Evolutionary conservation across 1,284 basidiomycete species (phyloP).

Genomic region (Sanghuangporus baumii): DNA sequence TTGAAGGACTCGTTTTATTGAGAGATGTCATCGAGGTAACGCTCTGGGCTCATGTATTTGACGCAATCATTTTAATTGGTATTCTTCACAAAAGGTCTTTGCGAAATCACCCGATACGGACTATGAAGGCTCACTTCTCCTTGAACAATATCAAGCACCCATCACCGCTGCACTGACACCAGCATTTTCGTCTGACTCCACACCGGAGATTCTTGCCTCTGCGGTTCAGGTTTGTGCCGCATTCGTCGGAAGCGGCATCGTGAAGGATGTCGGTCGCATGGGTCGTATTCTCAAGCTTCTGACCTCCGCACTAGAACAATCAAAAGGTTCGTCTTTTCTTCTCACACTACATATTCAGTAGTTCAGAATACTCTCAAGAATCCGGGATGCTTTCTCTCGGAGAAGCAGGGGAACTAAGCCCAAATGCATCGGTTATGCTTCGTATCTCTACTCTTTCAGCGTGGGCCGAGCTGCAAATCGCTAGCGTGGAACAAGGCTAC

Average conservation of each 20-base stretch:
- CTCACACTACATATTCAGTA: not conserved
- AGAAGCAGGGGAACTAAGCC: conserved; percentile 82
- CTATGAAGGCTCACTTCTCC: conserved; percentile 82
- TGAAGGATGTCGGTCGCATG: conserved; percentile 88
- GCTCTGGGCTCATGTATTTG: not conserved
- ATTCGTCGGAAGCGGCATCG: conserved; percentile 94
- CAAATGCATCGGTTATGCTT: conserved; percentile 93
- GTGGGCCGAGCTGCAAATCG: conserved; percentile 91
- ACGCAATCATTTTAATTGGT: conserved; percentile 5
- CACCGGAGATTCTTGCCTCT: conserved; percentile 90
- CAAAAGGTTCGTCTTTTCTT: conserved; percentile 52
- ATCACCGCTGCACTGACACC: conserved; percentile 98
- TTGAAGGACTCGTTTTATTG: conserved; percentile 89
- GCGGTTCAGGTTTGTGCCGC: conserved; percentile 93
- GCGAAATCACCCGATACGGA: conserved; percentile 86
- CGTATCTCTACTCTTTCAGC: conserved; percentile 91
- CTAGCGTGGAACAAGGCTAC: conserved; percentile 72
- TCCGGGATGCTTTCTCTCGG: conserved; percentile 83
- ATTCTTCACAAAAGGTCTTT: conserved; percentile 56
- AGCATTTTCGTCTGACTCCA: conserved; percentile 91
- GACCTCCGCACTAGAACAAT: conserved; percentile 85
- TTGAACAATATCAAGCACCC: conserved; percentile 99
- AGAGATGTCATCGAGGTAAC: conserved; percentile 88
- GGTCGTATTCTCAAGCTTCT: conserved; percentile 91
- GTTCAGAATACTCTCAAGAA: conserved; percentile 40